Evolutionary conservation across 495 filamentous ascomycete genomes (phyloP).

Genomic region (Hyaloscypha bicolor): DNA sequence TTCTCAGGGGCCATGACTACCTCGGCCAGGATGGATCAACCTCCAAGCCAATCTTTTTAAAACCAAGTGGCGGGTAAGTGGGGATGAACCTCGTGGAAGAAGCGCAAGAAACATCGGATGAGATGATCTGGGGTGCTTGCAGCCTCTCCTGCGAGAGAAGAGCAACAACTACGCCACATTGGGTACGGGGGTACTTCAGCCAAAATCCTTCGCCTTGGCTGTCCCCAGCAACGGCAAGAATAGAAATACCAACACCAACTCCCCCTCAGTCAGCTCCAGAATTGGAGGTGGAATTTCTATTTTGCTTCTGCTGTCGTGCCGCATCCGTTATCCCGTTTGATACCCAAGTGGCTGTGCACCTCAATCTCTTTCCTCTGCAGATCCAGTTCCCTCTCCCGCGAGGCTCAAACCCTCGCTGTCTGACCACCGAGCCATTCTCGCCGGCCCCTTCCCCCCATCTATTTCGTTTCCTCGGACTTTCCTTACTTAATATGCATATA

Average conservation of each 20-base stretch:
- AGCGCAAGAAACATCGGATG: too few relatives aligned
- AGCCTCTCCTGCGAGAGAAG: too few relatives aligned
- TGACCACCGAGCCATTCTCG: neutral
- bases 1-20: conserved; percentile 4
- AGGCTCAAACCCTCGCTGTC: conserved; percentile 3
- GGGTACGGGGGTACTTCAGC: too few relatives aligned
- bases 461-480: neutral
- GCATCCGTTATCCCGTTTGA: neutral
- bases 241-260: neutral
- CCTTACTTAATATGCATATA: neutral
- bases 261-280: too few relatives aligned
- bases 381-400: neutral
- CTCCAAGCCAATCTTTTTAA: too few relatives aligned
- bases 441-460: neutral
- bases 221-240: neutral
- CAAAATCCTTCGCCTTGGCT: too few relatives aligned
- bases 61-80: too few relatives aligned
- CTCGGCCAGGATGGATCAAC: neutral
- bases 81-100: too few relatives aligned
- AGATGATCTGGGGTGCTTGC: too few relatives aligned
- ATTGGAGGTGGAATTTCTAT: too few relatives aligned
- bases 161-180: too few relatives aligned
- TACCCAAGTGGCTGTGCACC: neutral
- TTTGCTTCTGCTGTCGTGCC: neutral
- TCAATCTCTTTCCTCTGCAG: neutral